Evolutionary conservation across 257 asterid genomes (phyloP), one percentile per base, ranked within the genome.

Genomic region (Solanum rostratum): DNA sequence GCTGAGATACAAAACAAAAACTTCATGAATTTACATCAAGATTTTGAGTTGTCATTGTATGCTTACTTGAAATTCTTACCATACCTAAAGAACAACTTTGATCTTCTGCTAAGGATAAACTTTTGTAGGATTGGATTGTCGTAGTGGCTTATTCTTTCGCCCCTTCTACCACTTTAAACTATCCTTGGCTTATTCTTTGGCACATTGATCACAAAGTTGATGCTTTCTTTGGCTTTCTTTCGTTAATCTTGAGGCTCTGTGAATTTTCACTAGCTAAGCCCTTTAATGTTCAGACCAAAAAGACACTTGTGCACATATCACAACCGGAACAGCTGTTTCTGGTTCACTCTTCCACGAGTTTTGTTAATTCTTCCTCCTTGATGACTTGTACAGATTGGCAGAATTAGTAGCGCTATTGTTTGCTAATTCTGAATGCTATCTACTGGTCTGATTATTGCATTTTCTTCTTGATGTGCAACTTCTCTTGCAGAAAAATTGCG

Each of bases 401-500:
- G 46, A 78, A 27, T 27, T 78, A 78, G 82, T 29, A 49, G 63
- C 82, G 39, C 39, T 33, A 33, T 33, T 33, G 39, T 33, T 33
- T 50, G 63, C 29, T 78, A 50, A 50, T 50, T 78, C 63, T 10
- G 29, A 78, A 78, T 78, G 82, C 43, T 78, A 27, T 50, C 57
- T 78, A 50, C 29, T 2, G 11, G 41, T 78, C 50, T 55, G 68
- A 37, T 24, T 33, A 49, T 70, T 60, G 30, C 66, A 22, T 12
- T 59, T 79, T 52, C 2, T 59, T 10, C 80, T 43, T 49, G 33
- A 71, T 5, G 52, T 18, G 53, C 87, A 83, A 78, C 70, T 68
- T 85, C 82, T 80, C 81, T 27, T 89, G 91, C 94, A 96, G 99
- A 96, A 87, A 96, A 93, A 87, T 84, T 97, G 87, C 98, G 98